Conservation (phyloP, 345 rosid genomes). For the Lepidium didymum region DNA sequence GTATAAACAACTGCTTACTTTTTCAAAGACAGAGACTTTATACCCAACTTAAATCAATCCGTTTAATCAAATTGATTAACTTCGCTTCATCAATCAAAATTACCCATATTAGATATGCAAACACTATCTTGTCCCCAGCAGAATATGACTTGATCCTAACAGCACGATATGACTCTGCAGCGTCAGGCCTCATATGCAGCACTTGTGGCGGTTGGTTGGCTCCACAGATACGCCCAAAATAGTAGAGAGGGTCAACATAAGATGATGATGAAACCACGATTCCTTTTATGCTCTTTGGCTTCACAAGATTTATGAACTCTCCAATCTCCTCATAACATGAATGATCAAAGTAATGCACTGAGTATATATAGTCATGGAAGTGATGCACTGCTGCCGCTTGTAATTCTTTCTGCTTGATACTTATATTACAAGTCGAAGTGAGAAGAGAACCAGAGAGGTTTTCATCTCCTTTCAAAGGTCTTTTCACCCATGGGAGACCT, state of each 20-base stretch:
- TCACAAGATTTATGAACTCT: constrained; percentile 55
- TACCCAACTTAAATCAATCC: neutral
- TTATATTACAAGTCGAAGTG: constrained; percentile 19
- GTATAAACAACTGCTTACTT: neutral
- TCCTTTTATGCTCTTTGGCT: constrained; percentile 56
- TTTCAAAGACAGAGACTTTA: neutral
- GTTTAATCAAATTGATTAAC: neutral
- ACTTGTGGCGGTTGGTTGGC: constrained; percentile 28
- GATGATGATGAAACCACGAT: constrained; percentile 62
- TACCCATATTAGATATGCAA: neutral
- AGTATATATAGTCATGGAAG: constrained; percentile 44
- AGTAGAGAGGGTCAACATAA: constrained; percentile 57
- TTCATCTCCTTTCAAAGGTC: constrained; percentile 32
- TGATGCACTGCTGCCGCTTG: constrained; percentile 31
- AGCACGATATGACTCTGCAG: constrained; percentile 9
- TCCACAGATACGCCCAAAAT: constrained; percentile 53
- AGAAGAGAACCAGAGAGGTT: constrained; percentile 39
- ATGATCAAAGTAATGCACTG: constrained; percentile 70
- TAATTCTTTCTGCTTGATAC: constrained; percentile 15
- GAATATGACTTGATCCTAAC: constrained; percentile 17
- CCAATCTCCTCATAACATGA: constrained; percentile 62
- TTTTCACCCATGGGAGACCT: constrained; percentile 69
- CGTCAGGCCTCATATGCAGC: constrained; percentile 19
- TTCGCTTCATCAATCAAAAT: neutral
- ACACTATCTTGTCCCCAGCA: constrained; percentile 2